phyloP scores from a whole-genome alignment of 208 protist species.

The Trichomonas gallinae region DNA sequence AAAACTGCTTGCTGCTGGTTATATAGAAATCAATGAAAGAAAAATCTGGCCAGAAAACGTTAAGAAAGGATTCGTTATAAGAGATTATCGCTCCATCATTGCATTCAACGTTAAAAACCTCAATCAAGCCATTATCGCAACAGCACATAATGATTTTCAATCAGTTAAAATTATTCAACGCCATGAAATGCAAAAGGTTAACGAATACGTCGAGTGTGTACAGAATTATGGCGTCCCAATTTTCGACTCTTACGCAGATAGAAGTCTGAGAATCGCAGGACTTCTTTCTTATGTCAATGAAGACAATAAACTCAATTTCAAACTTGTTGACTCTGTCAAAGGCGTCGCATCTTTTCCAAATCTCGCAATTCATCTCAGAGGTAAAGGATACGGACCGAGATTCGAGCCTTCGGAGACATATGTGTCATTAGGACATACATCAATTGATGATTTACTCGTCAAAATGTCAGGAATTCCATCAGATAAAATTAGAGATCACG shows the following conservation, averaged over 20 bases:
- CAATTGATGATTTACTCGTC: neutral
- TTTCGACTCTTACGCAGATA: neutral
- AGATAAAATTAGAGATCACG: neutral
- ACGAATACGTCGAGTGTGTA: neutral
- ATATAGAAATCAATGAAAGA: neutral
- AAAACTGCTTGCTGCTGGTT: neutral
- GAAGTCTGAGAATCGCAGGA: neutral
- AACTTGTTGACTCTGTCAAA: neutral
- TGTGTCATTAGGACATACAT: neutral
- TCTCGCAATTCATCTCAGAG: neutral
- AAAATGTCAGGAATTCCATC: neutral
- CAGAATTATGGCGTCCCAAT: neutral
- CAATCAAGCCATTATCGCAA: neutral
- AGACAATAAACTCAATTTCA: neutral
- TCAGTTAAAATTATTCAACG: neutral
- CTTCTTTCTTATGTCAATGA: neutral
- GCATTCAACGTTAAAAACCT: neutral
- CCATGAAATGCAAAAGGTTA: neutral
- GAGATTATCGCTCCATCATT: neutral
- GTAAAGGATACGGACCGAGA: neutral
- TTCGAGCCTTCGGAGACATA: neutral
- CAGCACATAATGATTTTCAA: neutral
- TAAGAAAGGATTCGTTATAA: neutral
- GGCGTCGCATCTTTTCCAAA: neutral
- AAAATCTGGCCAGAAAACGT: neutral